A percentile compares a stretch with the other conserved stretches of the same genome.
These are phyloP conservation scores for Exobasidium cylindrosporum DNA, from an alignment of 1,284 basidiomycete genomes.

Conservation along the genomic window DNA sequence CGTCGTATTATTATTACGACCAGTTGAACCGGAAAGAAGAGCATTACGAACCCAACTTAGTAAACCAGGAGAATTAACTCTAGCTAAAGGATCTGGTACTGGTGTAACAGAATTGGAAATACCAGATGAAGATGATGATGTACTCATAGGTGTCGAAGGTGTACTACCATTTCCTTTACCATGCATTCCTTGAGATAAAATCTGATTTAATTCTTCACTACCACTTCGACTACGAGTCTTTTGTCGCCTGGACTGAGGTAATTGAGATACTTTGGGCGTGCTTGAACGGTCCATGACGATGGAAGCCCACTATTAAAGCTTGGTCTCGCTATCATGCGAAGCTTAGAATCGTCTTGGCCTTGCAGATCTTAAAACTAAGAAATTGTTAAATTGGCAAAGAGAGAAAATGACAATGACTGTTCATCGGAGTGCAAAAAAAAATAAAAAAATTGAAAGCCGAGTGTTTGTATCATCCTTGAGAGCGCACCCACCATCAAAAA, in stretches of 20 bases:
- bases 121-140: background rate
- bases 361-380: too few relatives aligned
- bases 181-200: background rate
- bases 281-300: conserved; percentile 12
- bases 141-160: background rate
- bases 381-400: too few relatives aligned
- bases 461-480: too few relatives aligned
- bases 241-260: conserved; percentile 4
- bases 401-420: too few relatives aligned
- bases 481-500: too few relatives aligned
- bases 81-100: background rate
- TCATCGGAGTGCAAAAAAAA: too few relatives aligned
- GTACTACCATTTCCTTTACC: background rate
- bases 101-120: background rate
- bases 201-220: conserved; percentile 10
- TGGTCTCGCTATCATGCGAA: too few relatives aligned
- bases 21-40: background rate
- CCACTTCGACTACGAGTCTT: conserved; percentile 10
- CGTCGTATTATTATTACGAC: background rate
- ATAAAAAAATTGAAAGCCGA: too few relatives aligned
- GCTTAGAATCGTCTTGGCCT: too few relatives aligned
- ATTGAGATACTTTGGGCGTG: conserved; percentile 13
- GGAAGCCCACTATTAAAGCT: too few relatives aligned
- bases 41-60: conserved; percentile 8
- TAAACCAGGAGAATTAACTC: conserved; percentile 2